Percentiles rank a stretch among this genome's conserved stretches.
Conservation (phyloP, 2,329 filamentous ascomycete genomes). For the Alternaria tenuissima region DNA sequence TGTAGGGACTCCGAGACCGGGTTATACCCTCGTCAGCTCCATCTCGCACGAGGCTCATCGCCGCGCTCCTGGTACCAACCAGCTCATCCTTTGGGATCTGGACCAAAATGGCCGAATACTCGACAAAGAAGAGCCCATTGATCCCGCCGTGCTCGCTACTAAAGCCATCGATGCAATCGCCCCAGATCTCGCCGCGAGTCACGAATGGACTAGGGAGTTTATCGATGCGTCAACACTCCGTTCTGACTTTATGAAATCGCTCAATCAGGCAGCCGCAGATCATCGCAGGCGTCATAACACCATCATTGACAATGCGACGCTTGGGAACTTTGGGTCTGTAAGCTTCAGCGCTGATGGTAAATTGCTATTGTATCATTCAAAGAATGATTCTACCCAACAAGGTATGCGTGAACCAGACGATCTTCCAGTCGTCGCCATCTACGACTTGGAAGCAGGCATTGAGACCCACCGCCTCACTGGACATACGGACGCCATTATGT, state of each 20-base stretch:
- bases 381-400: constrained; percentile 21
- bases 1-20: constrained; percentile 9
- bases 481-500: constrained; percentile 40
- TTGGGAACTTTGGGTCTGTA: constrained; percentile 20
- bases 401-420: constrained; percentile 14
- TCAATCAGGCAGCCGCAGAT: constrained; percentile 27
- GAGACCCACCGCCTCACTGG: constrained; percentile 30
- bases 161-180: constrained; percentile 40
- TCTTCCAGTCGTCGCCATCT: constrained; percentile 28
- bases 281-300: constrained; percentile 36
- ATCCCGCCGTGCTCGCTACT: constrained; percentile 28
- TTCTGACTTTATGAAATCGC: constrained; percentile 27
- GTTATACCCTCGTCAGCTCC: constrained; percentile 34
- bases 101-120: constrained; percentile 37
- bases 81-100: constrained; percentile 40
- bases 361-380: constrained; percentile 26
- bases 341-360: constrained; percentile 34
- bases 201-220: constrained; percentile 41
- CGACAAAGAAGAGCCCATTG: constrained; percentile 39
- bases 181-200: constrained; percentile 29
- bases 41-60: constrained; percentile 10
- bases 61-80: neutral
- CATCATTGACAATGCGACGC: constrained; percentile 23
- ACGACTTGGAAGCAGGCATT: constrained; percentile 25
- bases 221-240: constrained; percentile 30